Evolutionary conservation across 228 moss, liverwort and hornwort species (phyloP).

Genomic region (Sphagnum magellanicum): DNA sequence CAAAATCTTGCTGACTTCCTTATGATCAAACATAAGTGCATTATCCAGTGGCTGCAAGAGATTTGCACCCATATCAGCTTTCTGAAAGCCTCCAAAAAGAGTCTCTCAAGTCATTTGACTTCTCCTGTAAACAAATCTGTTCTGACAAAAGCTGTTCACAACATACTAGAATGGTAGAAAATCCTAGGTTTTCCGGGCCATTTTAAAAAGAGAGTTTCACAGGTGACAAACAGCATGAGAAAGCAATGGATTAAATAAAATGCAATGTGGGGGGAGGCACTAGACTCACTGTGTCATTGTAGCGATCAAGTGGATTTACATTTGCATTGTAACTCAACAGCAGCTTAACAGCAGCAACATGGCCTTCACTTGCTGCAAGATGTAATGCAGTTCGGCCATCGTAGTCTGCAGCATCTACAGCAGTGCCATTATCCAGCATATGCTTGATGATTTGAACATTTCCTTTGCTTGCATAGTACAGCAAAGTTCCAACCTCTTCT

Average conservation of each 20-base stretch:
- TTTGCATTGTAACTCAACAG: conserved; percentile 37
- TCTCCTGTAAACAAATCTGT: no score
- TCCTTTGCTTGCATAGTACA: conserved; percentile 54
- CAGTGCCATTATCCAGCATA: conserved; percentile 43
- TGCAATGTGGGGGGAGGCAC: no score
- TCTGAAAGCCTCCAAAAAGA: background rate
- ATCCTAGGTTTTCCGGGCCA: background rate
- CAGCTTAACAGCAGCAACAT: conserved; percentile 42
- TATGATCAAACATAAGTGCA: conserved; percentile 59
- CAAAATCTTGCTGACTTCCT: conserved; percentile 48
- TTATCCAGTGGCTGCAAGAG: conserved; percentile 51
- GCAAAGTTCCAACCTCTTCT: conserved; percentile 55
- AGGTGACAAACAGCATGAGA: no score
- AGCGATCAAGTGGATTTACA: conserved; percentile 59
- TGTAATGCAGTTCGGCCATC: conserved; percentile 68
- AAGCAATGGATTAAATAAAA: no score
- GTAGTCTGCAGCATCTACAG: conserved; percentile 59
- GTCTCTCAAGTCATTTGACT: background rate
- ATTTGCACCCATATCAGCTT: background rate
- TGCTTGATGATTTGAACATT: conserved; percentile 29
- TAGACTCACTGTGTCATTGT: conserved; percentile 52
- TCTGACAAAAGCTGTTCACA: no score
- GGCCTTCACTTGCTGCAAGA: conserved; percentile 58
- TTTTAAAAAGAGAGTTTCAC: background rate
- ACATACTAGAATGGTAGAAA: background rate